These are phyloP conservation scores for Claviceps sorghi DNA, from an alignment of 2,329 filamentous ascomycete species.

Conservation along the genomic window DNA sequence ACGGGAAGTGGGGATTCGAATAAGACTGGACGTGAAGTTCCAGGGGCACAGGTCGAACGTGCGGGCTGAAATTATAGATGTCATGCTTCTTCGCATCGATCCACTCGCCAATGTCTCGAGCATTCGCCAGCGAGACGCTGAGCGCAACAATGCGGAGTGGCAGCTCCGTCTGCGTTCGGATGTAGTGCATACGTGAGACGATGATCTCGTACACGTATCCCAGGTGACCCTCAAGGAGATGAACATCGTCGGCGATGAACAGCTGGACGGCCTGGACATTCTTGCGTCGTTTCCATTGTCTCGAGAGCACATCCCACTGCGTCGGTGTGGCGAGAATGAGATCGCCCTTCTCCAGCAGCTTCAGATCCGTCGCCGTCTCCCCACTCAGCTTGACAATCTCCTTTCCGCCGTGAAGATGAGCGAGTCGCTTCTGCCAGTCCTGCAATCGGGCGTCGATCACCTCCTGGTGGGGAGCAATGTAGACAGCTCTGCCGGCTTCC, in stretches of 20 bases:
- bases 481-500: constrained; percentile 60
- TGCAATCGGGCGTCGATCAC: constrained; percentile 67
- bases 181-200: constrained; percentile 95
- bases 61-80: constrained; percentile 96
- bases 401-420: constrained; percentile 64
- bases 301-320: constrained; percentile 91
- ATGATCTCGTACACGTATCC: constrained; percentile 93
- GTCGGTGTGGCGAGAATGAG: constrained; percentile 81
- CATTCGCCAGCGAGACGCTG: constrained; percentile 84
- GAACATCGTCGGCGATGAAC: constrained; percentile 89
- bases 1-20: constrained; percentile 91
- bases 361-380: constrained; percentile 80
- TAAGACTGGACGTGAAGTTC: constrained; percentile 94
- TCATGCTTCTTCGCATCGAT: constrained; percentile 96
- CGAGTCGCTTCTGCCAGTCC: constrained; percentile 73
- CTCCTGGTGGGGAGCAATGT: constrained; percentile 89
- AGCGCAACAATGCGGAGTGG: constrained; percentile 77
- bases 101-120: constrained; percentile 91
- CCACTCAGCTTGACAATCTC: constrained; percentile 86
- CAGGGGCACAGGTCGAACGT: constrained; percentile 73
- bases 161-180: constrained; percentile 73
- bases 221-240: constrained; percentile 73
- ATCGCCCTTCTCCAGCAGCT: constrained; percentile 74
- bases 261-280: constrained; percentile 82
- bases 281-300: constrained; percentile 93